These are phyloP conservation scores for Candida pseudoviswanathii DNA, from an alignment of 1,139 yeast species.

Conservation along the genomic window DNA sequence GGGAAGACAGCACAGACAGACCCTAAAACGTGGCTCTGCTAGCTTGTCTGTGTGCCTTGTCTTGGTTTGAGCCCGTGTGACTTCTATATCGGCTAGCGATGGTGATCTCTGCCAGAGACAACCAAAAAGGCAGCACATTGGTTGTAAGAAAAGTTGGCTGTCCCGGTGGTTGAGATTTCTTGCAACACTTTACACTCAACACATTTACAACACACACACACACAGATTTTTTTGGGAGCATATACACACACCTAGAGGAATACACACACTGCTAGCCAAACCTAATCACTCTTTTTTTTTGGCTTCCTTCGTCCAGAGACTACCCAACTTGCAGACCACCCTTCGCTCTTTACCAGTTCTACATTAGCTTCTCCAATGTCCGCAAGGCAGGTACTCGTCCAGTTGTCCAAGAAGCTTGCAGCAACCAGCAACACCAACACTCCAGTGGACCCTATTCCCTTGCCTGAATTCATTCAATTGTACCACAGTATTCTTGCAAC, in stretches of 20 bases:
- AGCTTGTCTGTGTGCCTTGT: too few species aligned
- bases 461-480: conserved; percentile 4
- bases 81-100: neutral
- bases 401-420: conserved; percentile 6
- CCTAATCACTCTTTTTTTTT: neutral
- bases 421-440: neutral
- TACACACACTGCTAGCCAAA: neutral
- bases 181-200: neutral
- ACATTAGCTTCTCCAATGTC: neutral
- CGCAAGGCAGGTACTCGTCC: conserved; percentile 2
- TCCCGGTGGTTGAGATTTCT: neutral
- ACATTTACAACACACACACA: neutral
- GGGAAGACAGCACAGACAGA: neutral
- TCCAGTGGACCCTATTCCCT: neutral
- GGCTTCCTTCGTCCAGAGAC: too few species aligned
- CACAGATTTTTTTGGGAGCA: neutral
- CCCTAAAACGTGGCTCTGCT: too few species aligned
- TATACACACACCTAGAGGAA: neutral
- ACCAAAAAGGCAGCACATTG: neutral
- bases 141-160: neutral
- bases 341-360: too few species aligned
- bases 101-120: too few species aligned
- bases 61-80: neutral
- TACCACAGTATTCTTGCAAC: conserved; percentile 9
- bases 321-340: too few species aligned